Percentiles rank a stretch among this genome's conserved stretches.
phyloP scores from a whole-genome alignment of 108 stramenopile species.

The Cyclotella distinguenda region DNA sequence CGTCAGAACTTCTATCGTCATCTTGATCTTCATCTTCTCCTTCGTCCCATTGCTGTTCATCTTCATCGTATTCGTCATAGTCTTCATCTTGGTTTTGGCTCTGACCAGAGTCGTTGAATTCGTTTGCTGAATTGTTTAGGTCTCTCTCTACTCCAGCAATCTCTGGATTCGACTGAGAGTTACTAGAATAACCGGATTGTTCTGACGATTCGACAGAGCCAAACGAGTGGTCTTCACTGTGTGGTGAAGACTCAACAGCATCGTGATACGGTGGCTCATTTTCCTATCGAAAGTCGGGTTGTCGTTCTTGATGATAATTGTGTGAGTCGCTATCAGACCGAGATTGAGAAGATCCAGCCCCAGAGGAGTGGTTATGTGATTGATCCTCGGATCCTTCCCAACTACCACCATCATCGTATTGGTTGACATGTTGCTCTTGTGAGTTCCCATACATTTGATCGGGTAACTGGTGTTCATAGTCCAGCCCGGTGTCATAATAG shows the following conservation, averaged over 20 bases:
- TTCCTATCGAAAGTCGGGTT: background rate
- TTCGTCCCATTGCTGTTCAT: background rate
- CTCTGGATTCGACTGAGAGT: background rate
- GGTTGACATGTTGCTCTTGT: conserved; percentile 21
- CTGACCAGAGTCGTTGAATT: conserved; percentile 5
- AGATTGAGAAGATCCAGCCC: conserved; percentile 11
- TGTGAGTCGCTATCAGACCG: conserved; percentile 7
- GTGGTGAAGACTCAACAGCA: conserved; percentile 1
- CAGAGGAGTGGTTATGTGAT: conserved; percentile 23
- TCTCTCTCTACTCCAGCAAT: conserved; percentile 1
- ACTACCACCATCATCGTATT: background rate
- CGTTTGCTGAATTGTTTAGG: background rate
- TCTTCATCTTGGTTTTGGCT: conserved; percentile 7
- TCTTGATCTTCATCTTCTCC: background rate
- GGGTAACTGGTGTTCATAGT: conserved; percentile 37
- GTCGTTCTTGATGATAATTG: background rate
- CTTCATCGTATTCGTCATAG: background rate
- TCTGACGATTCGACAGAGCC: conserved; percentile 7
- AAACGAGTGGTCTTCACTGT: background rate
- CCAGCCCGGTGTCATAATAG: conserved; percentile 37
- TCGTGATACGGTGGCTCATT: background rate
- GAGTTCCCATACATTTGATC: conserved; percentile 51
- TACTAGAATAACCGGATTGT: conserved; percentile 6
- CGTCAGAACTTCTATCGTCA: background rate
- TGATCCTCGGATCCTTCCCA: conserved; percentile 14